phyloP scores from a whole-genome alignment of 1,284 basidiomycete genomes.

The Rhodofomes roseus region DNA sequence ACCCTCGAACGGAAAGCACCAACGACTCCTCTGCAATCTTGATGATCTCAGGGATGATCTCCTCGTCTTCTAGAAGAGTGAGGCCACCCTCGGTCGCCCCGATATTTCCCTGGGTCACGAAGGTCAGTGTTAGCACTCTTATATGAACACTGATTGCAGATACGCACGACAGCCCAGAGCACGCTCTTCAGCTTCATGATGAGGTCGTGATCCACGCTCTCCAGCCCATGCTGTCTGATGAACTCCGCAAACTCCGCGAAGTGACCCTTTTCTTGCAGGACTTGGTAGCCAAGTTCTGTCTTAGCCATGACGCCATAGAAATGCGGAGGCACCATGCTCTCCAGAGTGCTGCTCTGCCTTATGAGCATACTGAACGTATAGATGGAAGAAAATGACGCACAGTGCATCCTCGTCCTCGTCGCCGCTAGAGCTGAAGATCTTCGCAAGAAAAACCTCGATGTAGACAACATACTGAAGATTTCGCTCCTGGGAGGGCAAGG shows the following conservation, averaged over 20 bases:
- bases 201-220: slow-evolving; percentile 79
- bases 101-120: slow-evolving; percentile 75
- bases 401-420: slow-evolving; percentile 66
- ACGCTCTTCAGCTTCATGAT: slow-evolving; percentile 92
- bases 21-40: slow-evolving; percentile 89
- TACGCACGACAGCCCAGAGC: slow-evolving; percentile 90
- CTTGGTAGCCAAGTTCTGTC: slow-evolving; percentile 90
- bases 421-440: slow-evolving; percentile 60
- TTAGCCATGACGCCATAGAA: slow-evolving; percentile 98
- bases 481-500: slow-evolving; percentile 54
- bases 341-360: slow-evolving; percentile 54
- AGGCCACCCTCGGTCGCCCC: slow-evolving; percentile 88
- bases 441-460: slow-evolving; percentile 82
- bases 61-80: slow-evolving; percentile 93
- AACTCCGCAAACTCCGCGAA: slow-evolving; percentile 90
- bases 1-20: slow-evolving; percentile 94
- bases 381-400: slow-evolving; percentile 32
- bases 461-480: slow-evolving; percentile 86
- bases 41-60: slow-evolving; percentile 85
- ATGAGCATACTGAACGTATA: neutral
- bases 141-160: neutral
- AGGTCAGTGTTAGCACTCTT: neutral
- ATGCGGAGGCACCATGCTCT: slow-evolving; percentile 88
- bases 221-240: slow-evolving; percentile 83
- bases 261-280: slow-evolving; percentile 87